Conservation (phyloP, 2,329 filamentous ascomycete species). For the Lomentospora prolificans region DNA sequence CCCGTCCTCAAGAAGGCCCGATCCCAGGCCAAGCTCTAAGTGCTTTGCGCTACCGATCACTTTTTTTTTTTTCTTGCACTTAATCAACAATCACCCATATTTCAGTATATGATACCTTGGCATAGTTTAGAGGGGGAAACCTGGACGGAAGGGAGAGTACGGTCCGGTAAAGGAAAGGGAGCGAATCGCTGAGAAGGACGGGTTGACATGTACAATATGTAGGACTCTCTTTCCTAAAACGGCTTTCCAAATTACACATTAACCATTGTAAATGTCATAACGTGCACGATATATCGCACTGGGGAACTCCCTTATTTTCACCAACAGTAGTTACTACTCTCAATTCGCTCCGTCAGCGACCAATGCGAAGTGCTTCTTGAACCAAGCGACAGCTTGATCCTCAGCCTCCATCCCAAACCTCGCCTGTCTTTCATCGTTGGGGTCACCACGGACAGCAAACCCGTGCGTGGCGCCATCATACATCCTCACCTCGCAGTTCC, state of each 20-base stretch:
- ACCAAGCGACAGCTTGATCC: slow-evolving; percentile 28
- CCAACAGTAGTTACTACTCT: too few species aligned
- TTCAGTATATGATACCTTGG: slow-evolving; percentile 4
- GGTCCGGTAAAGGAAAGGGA: not conserved
- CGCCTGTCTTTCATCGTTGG: slow-evolving; percentile 22
- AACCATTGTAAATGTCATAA: too few species aligned
- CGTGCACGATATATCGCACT: too few species aligned
- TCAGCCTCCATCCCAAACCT: slow-evolving; percentile 23
- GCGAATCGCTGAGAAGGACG: not conserved
- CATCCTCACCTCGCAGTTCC: slow-evolving; percentile 21
- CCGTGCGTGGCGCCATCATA: slow-evolving; percentile 29
- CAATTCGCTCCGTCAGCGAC: not conserved
- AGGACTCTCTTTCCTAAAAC: not conserved
- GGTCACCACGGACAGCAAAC: slow-evolving; percentile 27
- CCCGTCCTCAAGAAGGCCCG: slow-evolving; percentile 84
- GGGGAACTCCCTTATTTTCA: too few species aligned
- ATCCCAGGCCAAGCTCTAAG: slow-evolving; percentile 72
- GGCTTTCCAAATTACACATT: not conserved
- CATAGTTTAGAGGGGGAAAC: not conserved
- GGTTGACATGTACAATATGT: not conserved
- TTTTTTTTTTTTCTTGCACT: not conserved
- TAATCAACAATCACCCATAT: not conserved
- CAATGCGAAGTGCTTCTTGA: slow-evolving; percentile 12
- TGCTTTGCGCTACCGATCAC: not conserved
- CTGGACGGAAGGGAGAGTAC: not conserved